These are phyloP conservation scores for Laetiporus sulphureus DNA, from an alignment of 1,284 basidiomycete species.

Conservation along the genomic window DNA sequence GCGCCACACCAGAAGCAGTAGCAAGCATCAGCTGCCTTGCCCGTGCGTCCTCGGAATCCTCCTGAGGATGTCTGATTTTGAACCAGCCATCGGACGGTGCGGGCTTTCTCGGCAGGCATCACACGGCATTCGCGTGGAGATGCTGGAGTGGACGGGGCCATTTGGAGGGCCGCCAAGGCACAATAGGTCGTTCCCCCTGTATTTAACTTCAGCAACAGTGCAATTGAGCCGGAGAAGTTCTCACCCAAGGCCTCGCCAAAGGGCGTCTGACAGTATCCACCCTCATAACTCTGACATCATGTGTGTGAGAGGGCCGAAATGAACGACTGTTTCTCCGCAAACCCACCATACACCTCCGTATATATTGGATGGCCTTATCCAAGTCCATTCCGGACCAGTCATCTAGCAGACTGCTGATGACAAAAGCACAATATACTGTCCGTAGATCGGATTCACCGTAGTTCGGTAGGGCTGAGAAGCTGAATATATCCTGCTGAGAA, in stretches of 20 bases:
- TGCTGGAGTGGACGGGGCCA: slow-evolving; percentile 35
- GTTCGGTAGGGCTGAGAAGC: slow-evolving; percentile 71
- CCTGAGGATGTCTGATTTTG: slow-evolving; percentile 63
- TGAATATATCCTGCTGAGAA: slow-evolving; percentile 26
- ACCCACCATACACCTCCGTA: slow-evolving; percentile 65
- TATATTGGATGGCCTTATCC: slow-evolving; percentile 51
- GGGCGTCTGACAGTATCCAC: slow-evolving; percentile 83
- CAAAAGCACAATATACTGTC: slow-evolving; percentile 87
- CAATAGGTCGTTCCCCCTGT: slow-evolving; percentile 93
- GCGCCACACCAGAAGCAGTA: slow-evolving; percentile 95
- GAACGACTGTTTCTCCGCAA: too few species aligned
- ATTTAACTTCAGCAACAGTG: background rate
- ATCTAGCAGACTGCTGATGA: slow-evolving; percentile 69
- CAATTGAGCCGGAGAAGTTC: slow-evolving; percentile 8
- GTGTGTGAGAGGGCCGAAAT: background rate
- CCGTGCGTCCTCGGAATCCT: slow-evolving; percentile 83
- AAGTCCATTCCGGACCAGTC: slow-evolving; percentile 75
- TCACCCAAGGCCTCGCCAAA: slow-evolving; percentile 81
- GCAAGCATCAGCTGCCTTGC: slow-evolving; percentile 84
- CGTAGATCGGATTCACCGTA: slow-evolving; percentile 70
- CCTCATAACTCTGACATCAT: slow-evolving; percentile 75
- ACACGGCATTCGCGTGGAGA: slow-evolving; percentile 22
- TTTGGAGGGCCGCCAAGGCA: slow-evolving; percentile 69
- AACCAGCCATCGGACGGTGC: slow-evolving; percentile 72
- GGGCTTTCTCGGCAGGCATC: slow-evolving; percentile 35